Evolutionary conservation across 148 eudicot species (phyloP).

Genomic region (Rhododendron ovatum): DNA sequence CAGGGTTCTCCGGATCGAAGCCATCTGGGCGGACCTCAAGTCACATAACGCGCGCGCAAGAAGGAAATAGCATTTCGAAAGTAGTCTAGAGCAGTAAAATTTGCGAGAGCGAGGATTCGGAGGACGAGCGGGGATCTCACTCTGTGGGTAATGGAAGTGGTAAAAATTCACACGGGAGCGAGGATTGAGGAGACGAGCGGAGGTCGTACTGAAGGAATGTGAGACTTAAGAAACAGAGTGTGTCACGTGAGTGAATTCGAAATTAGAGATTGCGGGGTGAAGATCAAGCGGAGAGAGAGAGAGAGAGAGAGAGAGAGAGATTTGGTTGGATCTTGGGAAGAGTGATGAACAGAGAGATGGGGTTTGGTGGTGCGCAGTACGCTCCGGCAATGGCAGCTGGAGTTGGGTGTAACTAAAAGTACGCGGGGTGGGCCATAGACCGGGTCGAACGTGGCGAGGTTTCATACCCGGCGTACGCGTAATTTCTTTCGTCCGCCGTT

Average conservation of each 20-base stretch:
- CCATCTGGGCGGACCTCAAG: slow-evolving; percentile 35
- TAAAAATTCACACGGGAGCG: background rate
- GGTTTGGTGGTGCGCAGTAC: background rate
- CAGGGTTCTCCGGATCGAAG: slow-evolving; percentile 75
- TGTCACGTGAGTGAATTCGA: background rate
- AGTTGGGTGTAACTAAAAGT: slow-evolving; percentile 9
- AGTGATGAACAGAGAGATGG: too few species aligned
- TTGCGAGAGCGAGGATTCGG: background rate
- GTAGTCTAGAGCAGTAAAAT: background rate
- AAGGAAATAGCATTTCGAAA: background rate
- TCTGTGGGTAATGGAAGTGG: background rate
- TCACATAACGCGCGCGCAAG: background rate
- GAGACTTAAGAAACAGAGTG: background rate
- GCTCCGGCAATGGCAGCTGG: slow-evolving; percentile 7
- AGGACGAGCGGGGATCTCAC: background rate
- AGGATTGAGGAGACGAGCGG: background rate
- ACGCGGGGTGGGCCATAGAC: slow-evolving; percentile 1
- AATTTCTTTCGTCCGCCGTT: background rate
- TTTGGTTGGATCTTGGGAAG: too few species aligned
- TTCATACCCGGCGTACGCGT: background rate
- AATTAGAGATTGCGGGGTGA: background rate
- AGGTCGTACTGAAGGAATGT: background rate
- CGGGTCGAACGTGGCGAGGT: background rate
- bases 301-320: background rate
- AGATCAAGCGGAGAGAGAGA: background rate